phyloP scores from a whole-genome alignment of 2,329 filamentous ascomycete genomes.

The Trichoderma sp. region DNA sequence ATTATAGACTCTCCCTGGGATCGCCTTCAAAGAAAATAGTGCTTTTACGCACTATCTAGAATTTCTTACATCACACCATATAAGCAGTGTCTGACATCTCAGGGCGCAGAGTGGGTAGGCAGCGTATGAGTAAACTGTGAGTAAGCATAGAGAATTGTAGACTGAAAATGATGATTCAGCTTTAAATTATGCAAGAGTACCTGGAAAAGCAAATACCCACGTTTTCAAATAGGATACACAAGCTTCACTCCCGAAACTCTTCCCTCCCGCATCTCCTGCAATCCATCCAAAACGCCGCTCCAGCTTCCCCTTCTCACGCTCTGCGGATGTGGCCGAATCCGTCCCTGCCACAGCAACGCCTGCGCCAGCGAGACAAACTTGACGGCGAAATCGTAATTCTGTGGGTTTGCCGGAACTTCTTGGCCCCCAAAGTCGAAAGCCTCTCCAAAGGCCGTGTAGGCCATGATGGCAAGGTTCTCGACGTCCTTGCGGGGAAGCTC shows the following conservation, averaged over 20 bases:
- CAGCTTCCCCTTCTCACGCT: slow-evolving; percentile 32
- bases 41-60: not conserved
- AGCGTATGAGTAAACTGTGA: not conserved
- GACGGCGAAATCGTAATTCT: slow-evolving; percentile 41
- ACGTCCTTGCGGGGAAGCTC: slow-evolving; percentile 39
- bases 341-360: slow-evolving; percentile 40
- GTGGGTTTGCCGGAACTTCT: slow-evolving; percentile 30
- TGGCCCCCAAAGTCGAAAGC: slow-evolving; percentile 33
- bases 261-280: slow-evolving; percentile 38
- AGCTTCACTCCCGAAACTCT: slow-evolving; percentile 48
- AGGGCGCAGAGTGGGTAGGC: not conserved
- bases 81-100: not conserved
- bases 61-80: too few relatives aligned
- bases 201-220: not conserved
- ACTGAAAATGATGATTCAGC: not conserved
- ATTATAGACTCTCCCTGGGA: not conserved
- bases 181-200: not conserved
- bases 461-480: slow-evolving; percentile 41
- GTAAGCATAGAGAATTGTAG: not conserved
- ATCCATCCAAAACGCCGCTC: slow-evolving; percentile 35
- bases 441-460: slow-evolving; percentile 46
- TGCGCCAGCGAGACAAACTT: slow-evolving; percentile 41
- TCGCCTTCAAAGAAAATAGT: not conserved
- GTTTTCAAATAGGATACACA: slow-evolving; percentile 38
- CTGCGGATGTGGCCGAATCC: slow-evolving; percentile 41